Evolutionary conservation across 2,329 filamentous ascomycete species (phyloP).

Genomic region (Apiospora phragmitis): DNA sequence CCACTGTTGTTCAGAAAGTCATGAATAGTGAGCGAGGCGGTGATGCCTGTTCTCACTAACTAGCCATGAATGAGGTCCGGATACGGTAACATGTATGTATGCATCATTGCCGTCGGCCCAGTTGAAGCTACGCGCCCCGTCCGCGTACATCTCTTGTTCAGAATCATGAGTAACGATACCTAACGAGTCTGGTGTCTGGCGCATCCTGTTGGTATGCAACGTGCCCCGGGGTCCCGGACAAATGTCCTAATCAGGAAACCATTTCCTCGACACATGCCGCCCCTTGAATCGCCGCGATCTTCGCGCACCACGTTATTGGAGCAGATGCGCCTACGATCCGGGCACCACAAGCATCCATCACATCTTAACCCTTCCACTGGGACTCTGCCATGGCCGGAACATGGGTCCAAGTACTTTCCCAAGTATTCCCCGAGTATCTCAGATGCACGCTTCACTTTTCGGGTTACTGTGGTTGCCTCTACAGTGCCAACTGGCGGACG

Average conservation of each 20-base stretch:
- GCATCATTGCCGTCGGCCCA: background rate
- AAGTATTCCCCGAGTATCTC: background rate
- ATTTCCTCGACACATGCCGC: slow-evolving; percentile 6
- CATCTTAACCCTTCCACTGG: slow-evolving; percentile 6
- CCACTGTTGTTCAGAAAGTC: background rate
- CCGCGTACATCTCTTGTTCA: background rate
- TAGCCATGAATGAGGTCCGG: background rate
- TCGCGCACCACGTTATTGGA: slow-evolving; percentile 7
- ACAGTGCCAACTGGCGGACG: background rate
- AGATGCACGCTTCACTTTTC: background rate
- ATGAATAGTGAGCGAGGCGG: background rate
- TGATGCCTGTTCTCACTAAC: background rate
- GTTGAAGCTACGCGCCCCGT: background rate
- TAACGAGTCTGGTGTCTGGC: background rate
- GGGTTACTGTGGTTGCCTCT: background rate
- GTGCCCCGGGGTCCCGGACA: background rate
- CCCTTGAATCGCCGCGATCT: slow-evolving; percentile 8
- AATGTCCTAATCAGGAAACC: slow-evolving; percentile 3
- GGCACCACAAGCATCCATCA: slow-evolving; percentile 6
- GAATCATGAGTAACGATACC: background rate
- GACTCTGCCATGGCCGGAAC: background rate
- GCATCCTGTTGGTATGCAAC: background rate
- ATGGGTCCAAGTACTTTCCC: background rate
- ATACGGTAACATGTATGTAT: background rate
- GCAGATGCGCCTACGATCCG: slow-evolving; percentile 3